Evolutionary conservation across 2,329 filamentous ascomycete genomes (phyloP).

Genomic region (Sarocladium brachiariae): DNA sequence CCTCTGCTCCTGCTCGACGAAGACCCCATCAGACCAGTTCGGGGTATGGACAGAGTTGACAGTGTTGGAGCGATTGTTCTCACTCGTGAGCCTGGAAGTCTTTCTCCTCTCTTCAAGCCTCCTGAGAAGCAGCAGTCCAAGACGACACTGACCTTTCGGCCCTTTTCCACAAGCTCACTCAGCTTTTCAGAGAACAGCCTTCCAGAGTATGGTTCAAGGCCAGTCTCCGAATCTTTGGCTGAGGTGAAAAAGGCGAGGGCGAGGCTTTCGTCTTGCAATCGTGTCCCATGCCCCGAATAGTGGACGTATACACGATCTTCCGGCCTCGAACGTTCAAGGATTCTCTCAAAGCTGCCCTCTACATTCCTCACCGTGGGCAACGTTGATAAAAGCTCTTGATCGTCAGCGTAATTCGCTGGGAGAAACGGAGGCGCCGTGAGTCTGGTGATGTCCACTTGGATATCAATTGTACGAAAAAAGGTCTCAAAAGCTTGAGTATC

Average conservation of each 20-base stretch:
- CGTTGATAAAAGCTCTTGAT: background rate
- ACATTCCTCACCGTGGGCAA: background rate
- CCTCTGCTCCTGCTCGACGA: background rate
- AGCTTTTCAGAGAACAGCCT: background rate
- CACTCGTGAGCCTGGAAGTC: background rate
- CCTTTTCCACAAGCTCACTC: background rate
- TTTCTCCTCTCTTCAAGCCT: background rate
- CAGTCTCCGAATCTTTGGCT: background rate
- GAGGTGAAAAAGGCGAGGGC: background rate
- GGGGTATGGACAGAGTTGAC: background rate
- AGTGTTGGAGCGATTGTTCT: background rate
- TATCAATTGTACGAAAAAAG: background rate
- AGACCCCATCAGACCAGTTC: background rate
- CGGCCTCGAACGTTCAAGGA: background rate
- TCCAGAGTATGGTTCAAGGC: background rate
- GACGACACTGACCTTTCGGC: background rate
- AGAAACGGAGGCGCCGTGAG: background rate
- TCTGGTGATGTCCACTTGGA: background rate
- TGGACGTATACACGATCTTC: background rate
- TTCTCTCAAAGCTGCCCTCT: background rate
- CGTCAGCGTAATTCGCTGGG: background rate
- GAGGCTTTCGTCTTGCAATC: background rate
- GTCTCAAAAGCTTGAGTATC: background rate
- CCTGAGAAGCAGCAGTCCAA: background rate
- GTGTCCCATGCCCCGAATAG: background rate